A percentile compares a stretch with the other conserved stretches of the same genome.
Conservation (phyloP, 2,329 filamentous ascomycete genomes). For the Claviceps monticola region DNA sequence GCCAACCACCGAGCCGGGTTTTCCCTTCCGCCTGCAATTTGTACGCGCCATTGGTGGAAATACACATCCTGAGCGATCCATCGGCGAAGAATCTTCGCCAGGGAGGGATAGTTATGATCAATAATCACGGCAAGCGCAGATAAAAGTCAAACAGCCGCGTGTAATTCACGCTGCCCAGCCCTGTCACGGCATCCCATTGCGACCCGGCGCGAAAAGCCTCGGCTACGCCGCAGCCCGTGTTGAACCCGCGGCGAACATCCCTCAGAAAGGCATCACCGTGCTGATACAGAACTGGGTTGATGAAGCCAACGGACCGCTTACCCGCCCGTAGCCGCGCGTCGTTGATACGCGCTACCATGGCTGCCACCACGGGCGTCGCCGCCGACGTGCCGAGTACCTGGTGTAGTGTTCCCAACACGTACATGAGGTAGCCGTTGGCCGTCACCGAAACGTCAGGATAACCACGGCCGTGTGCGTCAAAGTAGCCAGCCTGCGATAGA, state of each 20-base stretch:
- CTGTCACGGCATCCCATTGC: slow-evolving; percentile 25
- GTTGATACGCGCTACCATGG: slow-evolving; percentile 50
- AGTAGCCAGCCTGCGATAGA: slow-evolving; percentile 21
- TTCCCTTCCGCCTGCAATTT: no score
- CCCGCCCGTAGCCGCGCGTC: slow-evolving; percentile 41
- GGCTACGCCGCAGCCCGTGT: slow-evolving; percentile 1
- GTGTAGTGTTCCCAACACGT: slow-evolving; percentile 14
- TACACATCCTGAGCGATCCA: no score
- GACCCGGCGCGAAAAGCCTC: slow-evolving; percentile 2
- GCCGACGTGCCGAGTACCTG: slow-evolving; percentile 29
- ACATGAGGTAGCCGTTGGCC: slow-evolving; percentile 17
- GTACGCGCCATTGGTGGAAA: no score
- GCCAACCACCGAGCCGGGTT: no score
- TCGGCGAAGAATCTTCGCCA: no score
- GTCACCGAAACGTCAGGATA: slow-evolving; percentile 51
- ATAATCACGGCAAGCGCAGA: background rate
- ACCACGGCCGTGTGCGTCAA: slow-evolving; percentile 35
- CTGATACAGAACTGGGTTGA: slow-evolving; percentile 47
- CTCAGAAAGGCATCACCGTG: slow-evolving; percentile 17
- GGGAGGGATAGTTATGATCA: no score
- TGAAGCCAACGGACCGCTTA: slow-evolving; percentile 38
- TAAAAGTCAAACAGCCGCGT: slow-evolving; percentile 1
- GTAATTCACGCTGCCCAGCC: slow-evolving; percentile 27
- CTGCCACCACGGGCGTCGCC: slow-evolving; percentile 46
- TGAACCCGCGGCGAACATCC: slow-evolving; percentile 11